Evolutionary conservation across 2,329 filamentous ascomycete genomes (phyloP), one percentile per base, ranked within the genome.

Genomic region (Neonectria coccinea): DNA sequence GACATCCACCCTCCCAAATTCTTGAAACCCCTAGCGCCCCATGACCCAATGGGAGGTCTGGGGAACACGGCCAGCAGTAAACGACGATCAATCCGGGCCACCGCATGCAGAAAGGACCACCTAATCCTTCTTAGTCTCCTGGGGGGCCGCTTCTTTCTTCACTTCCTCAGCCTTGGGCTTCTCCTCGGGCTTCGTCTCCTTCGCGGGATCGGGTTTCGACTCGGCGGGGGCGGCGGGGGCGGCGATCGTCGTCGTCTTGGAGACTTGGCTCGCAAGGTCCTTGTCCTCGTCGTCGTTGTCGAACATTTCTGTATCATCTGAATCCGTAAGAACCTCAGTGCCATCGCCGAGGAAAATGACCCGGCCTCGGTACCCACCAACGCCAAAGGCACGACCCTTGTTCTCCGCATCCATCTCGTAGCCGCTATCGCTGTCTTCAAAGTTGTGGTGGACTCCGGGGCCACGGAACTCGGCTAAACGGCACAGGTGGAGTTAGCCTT

Each of bases 281-380:
- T 93, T 92, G 76, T 97, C 92, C 76, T 97, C 93, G 77, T 93
- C 91, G 74, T 83, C 80, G 76, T 94, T 91, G 79, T 97, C 93
- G 81, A 97, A 97, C 90, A 97, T 95, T 75, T 97, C 94, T 69
- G 92, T 89, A 77, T 97, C 94, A 80, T 94, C 90, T 78, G 92
- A 92, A 80, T 96, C 93, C 72, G 93, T 93, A 76, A 94, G 85
- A 78, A 97, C 89, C 84, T 97, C 94, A 75, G 93, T 97, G 75
- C 95, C 96, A 83, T 98, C 94, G 71, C 95, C 94, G 73, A 99
- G 88, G 78, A 97, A 90, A 79, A 98, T 98, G 79, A 97, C 94
- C 74, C 94, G 90, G 73, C 94, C 93, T 79, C 89, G 88, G 79
- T 91, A 91, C 78, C 90, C 91, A 79, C 89, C 84, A 73, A 88